Evolutionary conservation across 129 eudicot genomes (phyloP).

Genomic region (Helianthus tuberosus): DNA sequence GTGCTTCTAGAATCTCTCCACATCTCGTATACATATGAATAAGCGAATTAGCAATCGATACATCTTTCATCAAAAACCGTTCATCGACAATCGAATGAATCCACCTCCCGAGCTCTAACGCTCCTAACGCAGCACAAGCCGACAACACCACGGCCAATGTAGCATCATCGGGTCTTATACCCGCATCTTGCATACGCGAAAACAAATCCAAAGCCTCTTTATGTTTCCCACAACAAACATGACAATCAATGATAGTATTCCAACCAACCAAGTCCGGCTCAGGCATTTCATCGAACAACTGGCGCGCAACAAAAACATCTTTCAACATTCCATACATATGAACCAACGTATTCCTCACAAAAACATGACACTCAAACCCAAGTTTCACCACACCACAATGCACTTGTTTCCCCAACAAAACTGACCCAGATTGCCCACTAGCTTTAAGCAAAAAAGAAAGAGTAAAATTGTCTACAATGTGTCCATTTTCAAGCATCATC

Average conservation of each 20-base stretch:
- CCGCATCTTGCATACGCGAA: slow-evolving; percentile 32
- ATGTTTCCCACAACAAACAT: slow-evolving; percentile 45
- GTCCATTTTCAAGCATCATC: slow-evolving; percentile 48
- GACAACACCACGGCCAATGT: slow-evolving; percentile 45
- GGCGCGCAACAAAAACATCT: slow-evolving; percentile 34
- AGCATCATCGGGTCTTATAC: slow-evolving; percentile 42
- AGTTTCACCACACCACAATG: slow-evolving; percentile 39
- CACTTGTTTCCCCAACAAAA: slow-evolving; percentile 45
- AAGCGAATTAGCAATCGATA: slow-evolving; percentile 38
- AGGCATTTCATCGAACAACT: slow-evolving; percentile 56
- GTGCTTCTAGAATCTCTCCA: slow-evolving; percentile 50
- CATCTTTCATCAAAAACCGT: slow-evolving; percentile 14
- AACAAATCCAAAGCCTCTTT: slow-evolving; percentile 41
- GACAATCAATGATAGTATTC: slow-evolving; percentile 53
- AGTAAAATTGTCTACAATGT: slow-evolving; percentile 44
- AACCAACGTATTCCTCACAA: slow-evolving; percentile 47
- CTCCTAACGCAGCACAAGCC: slow-evolving; percentile 52
- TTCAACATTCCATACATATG: slow-evolving; percentile 54
- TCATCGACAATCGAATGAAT: slow-evolving; percentile 28
- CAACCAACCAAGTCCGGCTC: slow-evolving; percentile 44
- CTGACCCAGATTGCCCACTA: slow-evolving; percentile 42
- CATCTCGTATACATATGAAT: slow-evolving; percentile 60
- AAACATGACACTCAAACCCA: slow-evolving; percentile 42
- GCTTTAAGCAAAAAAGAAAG: slow-evolving; percentile 58
- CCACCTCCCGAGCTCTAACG: slow-evolving; percentile 47